phyloP scores from a whole-genome alignment of 495 filamentous ascomycete genomes.

The Penicillium diatomitis region DNA sequence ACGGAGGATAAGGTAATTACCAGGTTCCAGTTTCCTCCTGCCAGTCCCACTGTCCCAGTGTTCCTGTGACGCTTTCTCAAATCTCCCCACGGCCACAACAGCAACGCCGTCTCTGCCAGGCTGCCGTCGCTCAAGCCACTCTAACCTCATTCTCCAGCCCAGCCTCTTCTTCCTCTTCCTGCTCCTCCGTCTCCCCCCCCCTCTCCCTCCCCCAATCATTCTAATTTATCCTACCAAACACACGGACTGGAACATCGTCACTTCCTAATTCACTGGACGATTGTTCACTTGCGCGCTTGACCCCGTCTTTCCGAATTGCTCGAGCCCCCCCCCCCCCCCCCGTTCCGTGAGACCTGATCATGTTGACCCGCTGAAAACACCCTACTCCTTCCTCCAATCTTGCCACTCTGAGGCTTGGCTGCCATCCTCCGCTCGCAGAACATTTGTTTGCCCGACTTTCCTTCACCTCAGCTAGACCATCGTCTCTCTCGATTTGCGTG shows the following conservation, averaged over 20 bases:
- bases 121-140: too few relatives aligned
- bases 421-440: neutral
- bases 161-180: too few relatives aligned
- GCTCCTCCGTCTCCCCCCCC: too few relatives aligned
- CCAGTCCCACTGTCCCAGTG: too few relatives aligned
- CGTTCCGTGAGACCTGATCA: conserved; percentile 1
- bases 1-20: too few relatives aligned
- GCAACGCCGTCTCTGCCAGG: too few relatives aligned
- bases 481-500: too few relatives aligned
- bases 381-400: neutral
- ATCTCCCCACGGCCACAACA: too few relatives aligned
- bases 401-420: conserved; percentile 7
- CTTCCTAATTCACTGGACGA: neutral
- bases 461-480: too few relatives aligned
- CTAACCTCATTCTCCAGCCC: too few relatives aligned
- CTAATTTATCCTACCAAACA: neutral
- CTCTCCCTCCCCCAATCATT: neutral
- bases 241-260: neutral
- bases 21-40: too few relatives aligned
- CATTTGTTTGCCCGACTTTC: neutral
- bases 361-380: conserved; percentile 13
- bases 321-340: neutral
- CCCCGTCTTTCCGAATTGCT: neutral
- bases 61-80: too few relatives aligned
- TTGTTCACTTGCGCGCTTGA: neutral